phyloP scores from a whole-genome alignment of 1,139 yeast species.

The Casaregolazyma lundiana region DNA sequence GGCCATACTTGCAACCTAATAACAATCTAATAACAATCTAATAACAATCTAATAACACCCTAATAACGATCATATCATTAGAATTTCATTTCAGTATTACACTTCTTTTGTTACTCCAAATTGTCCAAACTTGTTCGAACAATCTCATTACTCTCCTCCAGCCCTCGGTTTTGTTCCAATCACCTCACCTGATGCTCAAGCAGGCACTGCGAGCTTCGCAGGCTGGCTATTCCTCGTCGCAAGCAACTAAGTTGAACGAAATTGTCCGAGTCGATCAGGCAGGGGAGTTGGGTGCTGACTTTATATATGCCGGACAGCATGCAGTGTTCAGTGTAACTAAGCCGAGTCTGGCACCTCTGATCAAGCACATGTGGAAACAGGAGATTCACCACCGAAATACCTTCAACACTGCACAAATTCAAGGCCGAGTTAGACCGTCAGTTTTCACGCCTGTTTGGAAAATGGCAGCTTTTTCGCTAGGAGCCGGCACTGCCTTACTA shows the following conservation, averaged over 20 bases:
- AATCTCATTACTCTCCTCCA: not conserved
- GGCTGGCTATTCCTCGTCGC: slow-evolving; percentile 21
- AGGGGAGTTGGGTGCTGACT: slow-evolving; percentile 97
- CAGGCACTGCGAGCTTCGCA: slow-evolving; percentile 24
- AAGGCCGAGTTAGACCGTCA: slow-evolving; percentile 85
- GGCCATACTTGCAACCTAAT: no score
- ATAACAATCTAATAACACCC: no score
- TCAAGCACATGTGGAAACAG: slow-evolving; percentile 98
- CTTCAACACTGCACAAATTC: slow-evolving; percentile 69
- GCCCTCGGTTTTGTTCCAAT: not conserved
- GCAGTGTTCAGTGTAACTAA: slow-evolving; percentile 61
- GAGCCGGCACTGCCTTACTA: slow-evolving; percentile 78
- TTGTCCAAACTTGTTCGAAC: no score
- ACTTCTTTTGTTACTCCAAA: no score
- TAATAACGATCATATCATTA: no score
- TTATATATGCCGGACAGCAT: slow-evolving; percentile 88
- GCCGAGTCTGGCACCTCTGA: slow-evolving; percentile 58
- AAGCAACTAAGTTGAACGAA: slow-evolving; percentile 62
- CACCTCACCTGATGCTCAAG: slow-evolving; percentile 16
- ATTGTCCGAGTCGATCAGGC: slow-evolving; percentile 94
- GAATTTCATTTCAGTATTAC: no score
- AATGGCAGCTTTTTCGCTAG: slow-evolving; percentile 81
- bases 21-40: no score
- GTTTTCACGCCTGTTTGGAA: slow-evolving; percentile 91
- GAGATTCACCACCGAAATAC: slow-evolving; percentile 87